Conservation (phyloP, 1,139 yeast genomes). For the Tardiomyces depauwii region DNA sequence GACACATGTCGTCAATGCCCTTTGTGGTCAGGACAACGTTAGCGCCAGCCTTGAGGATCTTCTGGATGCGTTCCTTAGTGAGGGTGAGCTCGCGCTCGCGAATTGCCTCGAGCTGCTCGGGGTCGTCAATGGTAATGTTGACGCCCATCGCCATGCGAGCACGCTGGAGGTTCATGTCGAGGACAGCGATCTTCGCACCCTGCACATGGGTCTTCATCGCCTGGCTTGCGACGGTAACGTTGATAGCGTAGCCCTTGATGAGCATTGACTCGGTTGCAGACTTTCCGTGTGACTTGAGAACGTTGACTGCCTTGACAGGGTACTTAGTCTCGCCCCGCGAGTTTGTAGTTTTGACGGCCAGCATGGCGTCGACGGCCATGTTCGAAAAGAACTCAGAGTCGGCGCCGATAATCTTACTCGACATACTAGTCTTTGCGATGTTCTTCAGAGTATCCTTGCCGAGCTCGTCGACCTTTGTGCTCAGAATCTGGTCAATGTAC, state of each 20-base stretch:
- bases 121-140: constrained; percentile 92
- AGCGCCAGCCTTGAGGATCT: constrained; percentile 87
- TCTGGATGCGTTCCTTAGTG: constrained; percentile 75
- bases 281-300: constrained; percentile 94
- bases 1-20: constrained; percentile 94
- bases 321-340: constrained; percentile 81
- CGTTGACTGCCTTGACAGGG: constrained; percentile 96
- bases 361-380: constrained; percentile 91
- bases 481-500: constrained; percentile 75
- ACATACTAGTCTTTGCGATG: constrained; percentile 96
- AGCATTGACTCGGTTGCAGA: constrained; percentile 77
- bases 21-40: constrained; percentile 94
- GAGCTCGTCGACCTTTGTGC: constrained; percentile 66
- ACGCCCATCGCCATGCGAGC: constrained; percentile 99
- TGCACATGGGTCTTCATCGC: constrained; percentile 77
- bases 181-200: constrained; percentile 79
- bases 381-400: constrained; percentile 85
- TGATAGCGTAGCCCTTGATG: constrained; percentile 90
- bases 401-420: constrained; percentile 92
- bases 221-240: constrained; percentile 96
- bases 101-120: constrained; percentile 93
- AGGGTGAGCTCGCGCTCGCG: constrained; percentile 92
- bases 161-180: constrained; percentile 91
- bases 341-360: constrained; percentile 88
- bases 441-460: constrained; percentile 71